These are phyloP conservation scores for Chaetoscypha palmicola DNA, from an alignment of 2,329 filamentous ascomycete species.

Conservation along the genomic window DNA sequence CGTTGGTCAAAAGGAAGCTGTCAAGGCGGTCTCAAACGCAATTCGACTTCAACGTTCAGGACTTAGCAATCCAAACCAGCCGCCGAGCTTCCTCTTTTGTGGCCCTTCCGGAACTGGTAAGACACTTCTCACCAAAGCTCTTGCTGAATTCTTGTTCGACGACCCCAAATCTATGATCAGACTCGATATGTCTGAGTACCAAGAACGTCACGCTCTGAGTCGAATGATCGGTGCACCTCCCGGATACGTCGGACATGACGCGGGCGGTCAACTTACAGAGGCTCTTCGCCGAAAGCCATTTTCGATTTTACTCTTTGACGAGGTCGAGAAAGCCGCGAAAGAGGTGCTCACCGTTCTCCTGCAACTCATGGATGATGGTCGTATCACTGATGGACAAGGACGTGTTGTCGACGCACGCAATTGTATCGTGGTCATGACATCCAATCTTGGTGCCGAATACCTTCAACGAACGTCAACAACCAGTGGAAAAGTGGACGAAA, in stretches of 20 bases:
- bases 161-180: conserved; percentile 96
- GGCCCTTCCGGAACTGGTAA: conserved; percentile 98
- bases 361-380: conserved; percentile 99
- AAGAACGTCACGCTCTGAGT: conserved; percentile 90
- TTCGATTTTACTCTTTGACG: conserved; percentile 95
- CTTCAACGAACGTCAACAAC: conserved; percentile 71
- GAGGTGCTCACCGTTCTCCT: conserved; percentile 93
- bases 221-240: conserved; percentile 97
- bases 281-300: conserved; percentile 89
- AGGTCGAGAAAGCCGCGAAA: conserved; percentile 98
- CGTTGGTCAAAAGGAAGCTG: conserved; percentile 90
- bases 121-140: conserved; percentile 90
- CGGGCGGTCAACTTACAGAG: conserved; percentile 93
- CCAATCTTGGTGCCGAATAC: conserved; percentile 91
- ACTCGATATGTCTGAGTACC: conserved; percentile 99
- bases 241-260: conserved; percentile 93
- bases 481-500: conserved; percentile 78
- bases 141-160: conserved; percentile 97
- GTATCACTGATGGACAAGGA: conserved; percentile 97
- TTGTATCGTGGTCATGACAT: conserved; percentile 99
- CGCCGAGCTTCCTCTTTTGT: conserved; percentile 97
- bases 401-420: conserved; percentile 91
- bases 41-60: conserved; percentile 94
- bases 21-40: conserved; percentile 86
- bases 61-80: conserved; percentile 90